Base-by-base conservation (phyloP, 1,139 yeast species). In the Pichia inconspicua region DNA sequence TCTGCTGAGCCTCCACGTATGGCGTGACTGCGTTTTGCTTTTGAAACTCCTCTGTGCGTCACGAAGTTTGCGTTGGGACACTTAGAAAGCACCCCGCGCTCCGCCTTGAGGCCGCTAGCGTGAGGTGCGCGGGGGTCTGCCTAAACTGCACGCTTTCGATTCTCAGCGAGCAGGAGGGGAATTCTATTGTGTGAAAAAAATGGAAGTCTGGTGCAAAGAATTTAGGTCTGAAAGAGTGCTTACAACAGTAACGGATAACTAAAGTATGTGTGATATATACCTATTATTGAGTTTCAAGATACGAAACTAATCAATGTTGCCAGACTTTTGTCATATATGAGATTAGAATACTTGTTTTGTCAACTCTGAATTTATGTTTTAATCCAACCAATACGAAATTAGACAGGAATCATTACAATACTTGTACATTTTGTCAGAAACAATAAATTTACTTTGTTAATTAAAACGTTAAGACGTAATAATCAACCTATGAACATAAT, bases 81-180 rank as follows among this genome's bases (percentile, higher is more conserved):
- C 19, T 17, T 17, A 17, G 19, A 17, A 17, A 17, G 19, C 22
- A 22, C 10, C 37, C 34, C 35, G 41, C 40, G 31, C 45, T 30
- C 36, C 41, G 22, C 41, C 2, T 4, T 2, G 2, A 2, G 17
- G 10, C 8, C 7, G 10, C 8, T 2, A 5, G 6, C 4, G 45
- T 28, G 45, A 5, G 45, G 45, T 42, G 45, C n/a, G 30, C 30
- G 22, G 27, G 45, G 17, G 45, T 19, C 45, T 27, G 27, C 36
- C 17, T 12, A 22, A 22, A n/a, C 2, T 11, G 6, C 27, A 17
- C 27, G 22, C 40, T 10, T 6, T 5, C 25, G 27, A 10, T 22
- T 12, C 28, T 12, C n/a, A 22, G 40, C 27, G 27, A 37, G 5
- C 22, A 22, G 22, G 25, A 7, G 40, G 27, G n/a, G 40, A 19